Conservation (phyloP, 371 early-diverging fungal genomes). For the Nematocida displodere region DNA sequence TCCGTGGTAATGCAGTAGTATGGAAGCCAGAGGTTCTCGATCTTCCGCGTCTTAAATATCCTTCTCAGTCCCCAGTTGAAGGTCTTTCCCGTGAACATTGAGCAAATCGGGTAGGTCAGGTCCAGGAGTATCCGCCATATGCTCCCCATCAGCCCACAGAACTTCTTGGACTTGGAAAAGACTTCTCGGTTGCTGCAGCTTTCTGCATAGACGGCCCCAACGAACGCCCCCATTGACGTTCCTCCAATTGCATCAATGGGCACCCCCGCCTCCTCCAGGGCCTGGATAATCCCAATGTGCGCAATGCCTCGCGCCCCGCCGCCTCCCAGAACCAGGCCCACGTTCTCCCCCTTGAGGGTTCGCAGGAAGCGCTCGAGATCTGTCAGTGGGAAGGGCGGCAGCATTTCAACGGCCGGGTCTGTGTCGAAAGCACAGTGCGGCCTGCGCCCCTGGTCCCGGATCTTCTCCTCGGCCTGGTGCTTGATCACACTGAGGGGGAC, state of each 20-base stretch:
- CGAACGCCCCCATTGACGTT: constrained; percentile 89
- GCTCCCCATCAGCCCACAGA: constrained; percentile 73
- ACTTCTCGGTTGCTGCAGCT: constrained; percentile 78
- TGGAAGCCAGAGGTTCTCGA: constrained; percentile 93
- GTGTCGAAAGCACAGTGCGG: constrained; percentile 8
- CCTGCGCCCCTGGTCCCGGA: neutral
- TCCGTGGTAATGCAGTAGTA: constrained; percentile 92
- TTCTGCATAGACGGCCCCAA: constrained; percentile 84
- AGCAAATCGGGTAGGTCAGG: constrained; percentile 77
- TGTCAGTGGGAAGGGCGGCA: constrained; percentile 54
- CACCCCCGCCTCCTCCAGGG: constrained; percentile 91
- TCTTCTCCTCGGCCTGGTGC: neutral
- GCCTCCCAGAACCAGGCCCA: constrained; percentile 94
- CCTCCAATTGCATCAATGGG: constrained; percentile 91
- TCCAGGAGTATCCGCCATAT: constrained; percentile 83
- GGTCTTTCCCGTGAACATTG: constrained; percentile 70
- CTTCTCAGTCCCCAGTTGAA: constrained; percentile 90
- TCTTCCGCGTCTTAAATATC: constrained; percentile 78
- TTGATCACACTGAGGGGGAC: constrained; percentile 22
- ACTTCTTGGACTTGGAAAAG: constrained; percentile 75
- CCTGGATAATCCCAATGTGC: constrained; percentile 86
- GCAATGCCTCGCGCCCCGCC: constrained; percentile 95
- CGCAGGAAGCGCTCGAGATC: constrained; percentile 78
- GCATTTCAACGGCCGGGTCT: neutral
- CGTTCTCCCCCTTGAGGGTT: constrained; percentile 78